Conservation (phyloP, 345 rosid genomes). For the Salix brachista region DNA sequence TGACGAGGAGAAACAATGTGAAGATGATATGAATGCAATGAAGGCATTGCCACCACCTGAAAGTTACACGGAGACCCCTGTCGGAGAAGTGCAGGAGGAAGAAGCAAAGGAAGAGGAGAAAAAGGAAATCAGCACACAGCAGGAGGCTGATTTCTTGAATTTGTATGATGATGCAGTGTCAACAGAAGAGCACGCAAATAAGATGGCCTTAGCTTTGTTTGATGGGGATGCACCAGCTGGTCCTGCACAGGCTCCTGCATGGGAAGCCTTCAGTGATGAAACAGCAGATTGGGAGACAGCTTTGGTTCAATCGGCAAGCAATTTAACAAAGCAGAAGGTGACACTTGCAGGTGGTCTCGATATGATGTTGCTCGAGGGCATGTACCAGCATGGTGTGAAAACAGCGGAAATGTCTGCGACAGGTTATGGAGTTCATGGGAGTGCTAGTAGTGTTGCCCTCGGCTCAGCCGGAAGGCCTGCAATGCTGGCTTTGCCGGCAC, state of each 20-base stretch:
- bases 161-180: conserved; percentile 40
- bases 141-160: conserved; percentile 57
- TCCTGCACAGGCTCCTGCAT: conserved; percentile 24
- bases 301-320: conserved; percentile 61
- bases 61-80: conserved; percentile 18
- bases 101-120: conserved; percentile 14
- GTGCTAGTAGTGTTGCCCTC: conserved; percentile 60
- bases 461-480: conserved; percentile 48
- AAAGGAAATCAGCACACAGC: conserved; percentile 6
- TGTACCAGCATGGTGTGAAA: conserved; percentile 51
- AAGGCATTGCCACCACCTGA: conserved; percentile 67
- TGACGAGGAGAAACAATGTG: conserved; percentile 22
- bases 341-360: conserved; percentile 51
- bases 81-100: conserved; percentile 23
- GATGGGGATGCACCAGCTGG: conserved; percentile 32
- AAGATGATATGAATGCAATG: conserved; percentile 44
- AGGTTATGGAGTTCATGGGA: conserved; percentile 36
- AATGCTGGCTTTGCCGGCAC: conserved; percentile 50
- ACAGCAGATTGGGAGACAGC: conserved; percentile 70
- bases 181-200: conserved; percentile 39
- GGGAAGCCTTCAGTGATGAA: conserved; percentile 68
- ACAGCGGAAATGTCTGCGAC: conserved; percentile 24
- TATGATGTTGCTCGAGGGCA: conserved; percentile 43
- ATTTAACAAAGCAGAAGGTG: conserved; percentile 33
- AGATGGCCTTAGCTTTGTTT: conserved; percentile 60